Percentiles rank a stretch among this genome's conserved stretches.
phyloP scores from a whole-genome alignment of 2,329 filamentous ascomycete genomes.

The Neophaeococcomyces aloes region DNA sequence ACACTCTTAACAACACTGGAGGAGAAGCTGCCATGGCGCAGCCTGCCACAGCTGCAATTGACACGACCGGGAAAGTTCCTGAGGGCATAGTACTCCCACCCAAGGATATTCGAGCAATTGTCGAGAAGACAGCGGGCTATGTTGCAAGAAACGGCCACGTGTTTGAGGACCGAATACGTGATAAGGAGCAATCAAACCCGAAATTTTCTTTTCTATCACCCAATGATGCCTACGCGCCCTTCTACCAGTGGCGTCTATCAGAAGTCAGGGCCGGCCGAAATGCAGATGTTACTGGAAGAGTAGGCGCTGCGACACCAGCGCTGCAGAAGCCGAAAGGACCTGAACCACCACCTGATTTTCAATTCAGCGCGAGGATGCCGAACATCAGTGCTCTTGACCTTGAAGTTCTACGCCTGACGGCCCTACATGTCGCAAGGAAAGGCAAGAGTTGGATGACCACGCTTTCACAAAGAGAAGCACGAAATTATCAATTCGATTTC shows the following conservation, averaged over 20 bases:
- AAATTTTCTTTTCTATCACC: slow-evolving; percentile 81
- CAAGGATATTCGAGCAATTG: slow-evolving; percentile 67
- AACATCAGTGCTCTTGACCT: slow-evolving; percentile 93
- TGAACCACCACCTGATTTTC: slow-evolving; percentile 72
- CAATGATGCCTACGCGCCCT: slow-evolving; percentile 74
- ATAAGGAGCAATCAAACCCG: slow-evolving; percentile 73
- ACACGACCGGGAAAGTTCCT: slow-evolving; percentile 65
- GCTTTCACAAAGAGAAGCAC: slow-evolving; percentile 74
- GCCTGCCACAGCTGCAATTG: slow-evolving; percentile 33
- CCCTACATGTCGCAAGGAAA: slow-evolving; percentile 84
- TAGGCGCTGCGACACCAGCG: slow-evolving; percentile 49
- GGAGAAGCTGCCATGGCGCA: slow-evolving; percentile 25
- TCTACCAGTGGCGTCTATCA: slow-evolving; percentile 79
- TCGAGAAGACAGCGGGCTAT: slow-evolving; percentile 93
- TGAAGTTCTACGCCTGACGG: slow-evolving; percentile 62
- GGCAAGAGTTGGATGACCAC: slow-evolving; percentile 85
- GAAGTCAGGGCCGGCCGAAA: slow-evolving; percentile 80
- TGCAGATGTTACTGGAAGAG: slow-evolving; percentile 63
- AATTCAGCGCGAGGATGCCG: slow-evolving; percentile 93
- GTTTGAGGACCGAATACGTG: slow-evolving; percentile 74
- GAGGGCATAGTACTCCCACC: slow-evolving; percentile 76
- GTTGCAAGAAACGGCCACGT: slow-evolving; percentile 57
- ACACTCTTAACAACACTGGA: no score
- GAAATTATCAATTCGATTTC: slow-evolving; percentile 94
- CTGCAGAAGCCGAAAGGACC: slow-evolving; percentile 68